Evolutionary conservation across 192 early-diverging fungal species (phyloP).

Genomic region (Linnemannia exigua): DNA sequence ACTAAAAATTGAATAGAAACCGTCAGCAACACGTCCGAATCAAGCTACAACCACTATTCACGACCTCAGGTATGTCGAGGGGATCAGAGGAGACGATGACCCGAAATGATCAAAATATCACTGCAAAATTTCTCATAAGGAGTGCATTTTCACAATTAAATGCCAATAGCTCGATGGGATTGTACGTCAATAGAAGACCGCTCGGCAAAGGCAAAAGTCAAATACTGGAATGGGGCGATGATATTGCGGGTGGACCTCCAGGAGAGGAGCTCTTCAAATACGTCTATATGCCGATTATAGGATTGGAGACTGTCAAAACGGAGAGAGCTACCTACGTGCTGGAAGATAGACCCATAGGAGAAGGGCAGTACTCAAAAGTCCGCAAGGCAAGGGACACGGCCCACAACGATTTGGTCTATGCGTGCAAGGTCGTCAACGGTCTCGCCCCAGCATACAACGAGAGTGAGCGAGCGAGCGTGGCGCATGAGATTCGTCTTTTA

Average conservation of each 20-base stretch:
- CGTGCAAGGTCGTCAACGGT: constrained; percentile 32
- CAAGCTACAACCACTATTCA: neutral
- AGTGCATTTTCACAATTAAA: neutral
- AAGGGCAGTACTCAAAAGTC: constrained; percentile 24
- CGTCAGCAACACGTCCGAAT: neutral
- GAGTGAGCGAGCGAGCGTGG: constrained; percentile 7
- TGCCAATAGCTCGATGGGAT: neutral
- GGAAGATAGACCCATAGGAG: neutral
- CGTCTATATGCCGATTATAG: neutral
- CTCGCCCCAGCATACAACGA: neutral
- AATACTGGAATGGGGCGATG: neutral
- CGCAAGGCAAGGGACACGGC: constrained; percentile 8
- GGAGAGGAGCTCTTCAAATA: constrained; percentile 11
- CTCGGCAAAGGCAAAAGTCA: neutral
- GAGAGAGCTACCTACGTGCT: constrained; percentile 4
- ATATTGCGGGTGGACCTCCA: neutral
- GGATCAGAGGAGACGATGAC: too few relatives aligned
- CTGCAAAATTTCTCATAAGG: neutral
- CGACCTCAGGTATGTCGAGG: neutral
- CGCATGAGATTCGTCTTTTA: constrained; percentile 23
- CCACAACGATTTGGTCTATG: neutral
- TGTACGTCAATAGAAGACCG: neutral
- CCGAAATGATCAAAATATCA: neutral
- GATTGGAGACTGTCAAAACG: neutral
- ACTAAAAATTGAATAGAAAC: too few relatives aligned